A percentile compares a stretch with the other conserved stretches of the same genome.
These are phyloP conservation scores for Curvularia verruculosa DNA, from an alignment of 2,329 filamentous ascomycete species.

Conservation along the genomic window DNA sequence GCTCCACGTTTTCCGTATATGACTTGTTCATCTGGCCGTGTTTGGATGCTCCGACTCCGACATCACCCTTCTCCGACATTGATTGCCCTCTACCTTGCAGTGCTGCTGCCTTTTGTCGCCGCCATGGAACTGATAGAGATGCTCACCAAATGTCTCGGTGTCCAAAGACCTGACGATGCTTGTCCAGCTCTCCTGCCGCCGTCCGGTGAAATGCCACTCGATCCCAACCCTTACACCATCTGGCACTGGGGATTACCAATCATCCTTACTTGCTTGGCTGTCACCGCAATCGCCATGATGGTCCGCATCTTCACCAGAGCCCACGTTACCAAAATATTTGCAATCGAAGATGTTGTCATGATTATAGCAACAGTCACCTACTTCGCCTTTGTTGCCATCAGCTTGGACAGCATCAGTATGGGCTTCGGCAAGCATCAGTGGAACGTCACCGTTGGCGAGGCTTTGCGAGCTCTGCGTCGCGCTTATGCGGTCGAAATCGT, in stretches of 20 bases:
- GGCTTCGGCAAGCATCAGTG: constrained; percentile 20
- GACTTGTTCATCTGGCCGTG: not conserved
- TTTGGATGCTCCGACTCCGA: not conserved
- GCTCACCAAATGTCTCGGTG: not conserved
- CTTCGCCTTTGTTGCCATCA: constrained; percentile 10
- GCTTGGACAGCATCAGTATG: constrained; percentile 6
- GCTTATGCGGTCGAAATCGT: constrained; percentile 21
- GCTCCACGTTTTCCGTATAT: not conserved
- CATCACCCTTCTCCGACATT: not conserved
- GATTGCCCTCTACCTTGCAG: constrained; percentile 2
- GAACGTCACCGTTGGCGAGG: constrained; percentile 15
- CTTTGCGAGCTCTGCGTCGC: constrained; percentile 10
- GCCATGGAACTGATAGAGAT: constrained; percentile 5
- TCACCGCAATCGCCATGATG: not conserved
- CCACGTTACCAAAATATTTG: not conserved
- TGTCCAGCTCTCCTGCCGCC: constrained; percentile 20
- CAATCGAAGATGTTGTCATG: constrained; percentile 2
- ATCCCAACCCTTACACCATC: constrained; percentile 11
- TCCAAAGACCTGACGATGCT: not conserved
- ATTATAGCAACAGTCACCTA: constrained; percentile 2
- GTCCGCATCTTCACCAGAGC: constrained; percentile 10
- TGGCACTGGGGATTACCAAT: constrained; percentile 6
- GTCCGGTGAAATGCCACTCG: constrained; percentile 13
- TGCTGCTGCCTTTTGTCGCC: not conserved
- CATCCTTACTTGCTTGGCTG: not conserved